Conservation (phyloP, 225 moss, liverwort and hornwort species). For the Polytrichum formosum region DNA sequence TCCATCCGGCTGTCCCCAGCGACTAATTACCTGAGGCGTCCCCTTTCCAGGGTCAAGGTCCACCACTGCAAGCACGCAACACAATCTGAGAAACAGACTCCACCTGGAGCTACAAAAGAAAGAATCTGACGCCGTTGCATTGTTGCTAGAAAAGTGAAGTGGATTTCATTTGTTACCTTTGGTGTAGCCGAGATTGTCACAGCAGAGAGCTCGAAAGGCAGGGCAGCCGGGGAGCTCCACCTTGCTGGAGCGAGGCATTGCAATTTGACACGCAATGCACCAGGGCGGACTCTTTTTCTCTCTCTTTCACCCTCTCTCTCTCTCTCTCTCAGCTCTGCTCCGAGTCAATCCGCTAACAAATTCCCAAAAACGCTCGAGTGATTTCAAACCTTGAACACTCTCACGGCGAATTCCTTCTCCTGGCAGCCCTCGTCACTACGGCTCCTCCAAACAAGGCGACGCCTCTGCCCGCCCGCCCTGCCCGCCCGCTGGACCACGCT, state of each 20-base stretch:
- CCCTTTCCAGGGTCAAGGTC: conserved; percentile 57
- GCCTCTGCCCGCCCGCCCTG: too few relatives aligned
- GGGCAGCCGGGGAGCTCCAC: conserved; percentile 75
- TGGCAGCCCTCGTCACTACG: too few relatives aligned
- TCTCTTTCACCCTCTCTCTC: too few relatives aligned
- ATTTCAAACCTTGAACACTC: too few relatives aligned
- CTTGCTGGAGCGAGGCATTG: conserved; percentile 76
- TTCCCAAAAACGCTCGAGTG: too few relatives aligned
- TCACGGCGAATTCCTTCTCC: too few relatives aligned
- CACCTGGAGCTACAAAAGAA: conserved; percentile 1
- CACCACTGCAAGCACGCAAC: conserved; percentile 44
- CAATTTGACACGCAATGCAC: not conserved
- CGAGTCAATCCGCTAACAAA: too few relatives aligned
- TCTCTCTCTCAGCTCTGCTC: too few relatives aligned
- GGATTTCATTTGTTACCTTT: conserved; percentile 49
- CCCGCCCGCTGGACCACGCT: too few relatives aligned
- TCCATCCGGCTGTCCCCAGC: conserved; percentile 72
- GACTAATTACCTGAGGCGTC: conserved; percentile 64
- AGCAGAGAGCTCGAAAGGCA: conserved; percentile 67
- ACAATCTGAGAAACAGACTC: not conserved
- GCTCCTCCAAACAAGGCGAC: too few relatives aligned
- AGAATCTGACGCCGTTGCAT: not conserved
- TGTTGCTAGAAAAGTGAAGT: not conserved
- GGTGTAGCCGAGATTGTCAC: conserved; percentile 69
- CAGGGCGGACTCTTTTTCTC: not conserved